These are phyloP conservation scores for Dissoconium aciculare DNA, from an alignment of 2,329 filamentous ascomycete genomes.

Conservation along the genomic window DNA sequence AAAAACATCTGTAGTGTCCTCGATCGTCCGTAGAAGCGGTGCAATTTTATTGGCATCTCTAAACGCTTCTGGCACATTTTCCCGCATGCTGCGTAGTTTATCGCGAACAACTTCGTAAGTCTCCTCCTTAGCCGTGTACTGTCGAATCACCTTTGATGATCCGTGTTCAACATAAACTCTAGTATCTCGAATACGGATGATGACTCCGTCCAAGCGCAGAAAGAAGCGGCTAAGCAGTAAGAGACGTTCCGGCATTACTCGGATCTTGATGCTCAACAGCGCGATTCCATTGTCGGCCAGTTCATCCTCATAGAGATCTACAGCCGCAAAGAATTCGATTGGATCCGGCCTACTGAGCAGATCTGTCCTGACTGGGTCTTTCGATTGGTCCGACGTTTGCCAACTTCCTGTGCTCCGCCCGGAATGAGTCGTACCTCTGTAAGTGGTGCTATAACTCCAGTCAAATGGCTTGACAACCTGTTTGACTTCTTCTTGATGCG, in stretches of 20 bases:
- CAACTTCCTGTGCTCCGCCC: constrained; percentile 11
- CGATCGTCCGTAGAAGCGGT: constrained; percentile 54
- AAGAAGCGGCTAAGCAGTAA: constrained; percentile 76
- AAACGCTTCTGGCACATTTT: constrained; percentile 62
- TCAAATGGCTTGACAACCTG: constrained; percentile 93
- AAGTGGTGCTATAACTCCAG: constrained; percentile 91
- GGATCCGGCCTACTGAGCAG: constrained; percentile 79
- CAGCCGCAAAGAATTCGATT: constrained; percentile 92
- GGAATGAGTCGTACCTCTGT: constrained; percentile 50
- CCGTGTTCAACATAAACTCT: constrained; percentile 83
- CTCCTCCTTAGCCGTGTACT: constrained; percentile 81
- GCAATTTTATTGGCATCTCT: constrained; percentile 66
- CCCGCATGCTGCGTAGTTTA: constrained; percentile 40
- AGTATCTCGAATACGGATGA: constrained; percentile 78
- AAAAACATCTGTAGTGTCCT: constrained; percentile 45
- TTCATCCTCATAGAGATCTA: constrained; percentile 93
- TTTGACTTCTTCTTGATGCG: constrained; percentile 70
- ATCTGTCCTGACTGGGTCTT: constrained; percentile 62
- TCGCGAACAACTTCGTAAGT: constrained; percentile 60
- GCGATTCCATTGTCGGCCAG: constrained; percentile 95
- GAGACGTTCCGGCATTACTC: constrained; percentile 82
- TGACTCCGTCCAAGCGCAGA: constrained; percentile 80
- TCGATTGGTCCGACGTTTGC: constrained; percentile 21
- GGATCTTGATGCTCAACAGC: constrained; percentile 74
- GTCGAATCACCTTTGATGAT: constrained; percentile 62